Percentiles rank a stretch among this genome's conserved stretches.
These are phyloP conservation scores for Multifurca ochricompacta DNA, from an alignment of 768 basidiomycete genomes.

Conservation along the genomic window DNA sequence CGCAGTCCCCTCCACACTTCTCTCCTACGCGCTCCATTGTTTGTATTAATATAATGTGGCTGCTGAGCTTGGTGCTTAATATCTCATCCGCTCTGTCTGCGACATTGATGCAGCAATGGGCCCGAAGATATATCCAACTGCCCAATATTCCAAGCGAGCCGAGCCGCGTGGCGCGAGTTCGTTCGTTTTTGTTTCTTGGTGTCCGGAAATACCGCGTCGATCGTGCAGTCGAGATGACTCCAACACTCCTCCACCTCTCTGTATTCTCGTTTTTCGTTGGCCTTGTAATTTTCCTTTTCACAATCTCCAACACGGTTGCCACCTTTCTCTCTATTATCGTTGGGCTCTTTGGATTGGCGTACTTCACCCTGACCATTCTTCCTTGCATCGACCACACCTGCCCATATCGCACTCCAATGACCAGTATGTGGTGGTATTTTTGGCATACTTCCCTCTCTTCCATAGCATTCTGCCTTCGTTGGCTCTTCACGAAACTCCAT, in stretches of 20 bases:
- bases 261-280: conserved; percentile 17
- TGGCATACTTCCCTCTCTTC: background rate
- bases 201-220: conserved; percentile 2
- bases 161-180: background rate
- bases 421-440: background rate
- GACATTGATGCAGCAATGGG: conserved; percentile 14
- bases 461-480: background rate
- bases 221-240: conserved; percentile 3
- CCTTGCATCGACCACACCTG: background rate
- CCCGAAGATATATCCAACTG: conserved; percentile 9
- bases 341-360: background rate
- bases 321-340: background rate
- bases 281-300: conserved; percentile 10
- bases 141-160: background rate
- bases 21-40: background rate
- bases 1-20: background rate
- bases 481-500: background rate
- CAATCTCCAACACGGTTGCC: background rate
- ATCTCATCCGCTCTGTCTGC: conserved; percentile 10
- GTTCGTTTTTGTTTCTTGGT: conserved; percentile 10
- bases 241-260: conserved; percentile 14
- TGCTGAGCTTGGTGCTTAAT: conserved; percentile 6
- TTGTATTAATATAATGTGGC: conserved; percentile 14
- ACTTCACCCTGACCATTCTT: conserved; percentile 1
- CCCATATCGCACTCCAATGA: conserved; percentile 17